Percentiles rank a stretch among this genome's conserved stretches.
phyloP scores from a whole-genome alignment of 2,329 filamentous ascomycete genomes.

The Pleurostoma richardsiae region DNA sequence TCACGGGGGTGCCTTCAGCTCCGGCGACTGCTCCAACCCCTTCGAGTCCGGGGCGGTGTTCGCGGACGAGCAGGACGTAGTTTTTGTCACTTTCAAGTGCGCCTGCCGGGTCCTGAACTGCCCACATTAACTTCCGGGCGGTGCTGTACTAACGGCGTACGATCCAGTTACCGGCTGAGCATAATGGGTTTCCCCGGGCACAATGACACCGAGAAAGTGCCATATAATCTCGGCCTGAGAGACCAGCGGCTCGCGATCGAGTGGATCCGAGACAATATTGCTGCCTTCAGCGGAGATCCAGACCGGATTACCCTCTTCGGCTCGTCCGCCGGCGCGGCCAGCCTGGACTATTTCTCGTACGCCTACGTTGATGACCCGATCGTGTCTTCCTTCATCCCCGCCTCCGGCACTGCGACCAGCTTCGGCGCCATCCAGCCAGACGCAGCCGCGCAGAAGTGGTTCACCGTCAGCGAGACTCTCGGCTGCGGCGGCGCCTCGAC shows the following conservation, averaged over 20 bases:
- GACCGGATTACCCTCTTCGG: constrained; percentile 3
- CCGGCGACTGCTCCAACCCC: constrained; percentile 15
- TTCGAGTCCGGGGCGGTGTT: constrained; percentile 2
- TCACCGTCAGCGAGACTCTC: background rate
- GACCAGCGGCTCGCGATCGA: constrained; percentile 6
- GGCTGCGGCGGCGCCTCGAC: constrained; percentile 4
- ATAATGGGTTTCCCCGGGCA: constrained; percentile 4
- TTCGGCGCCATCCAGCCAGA: background rate
- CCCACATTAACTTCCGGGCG: background rate
- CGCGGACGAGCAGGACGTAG: constrained; percentile 4
- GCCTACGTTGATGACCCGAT: constrained; percentile 4
- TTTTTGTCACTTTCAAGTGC: constrained; percentile 1
- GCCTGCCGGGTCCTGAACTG: background rate
- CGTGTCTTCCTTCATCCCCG: constrained; percentile 2
- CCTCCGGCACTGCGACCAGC: constrained; percentile 1
- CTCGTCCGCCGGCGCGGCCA: constrained; percentile 2
- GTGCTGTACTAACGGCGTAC: background rate
- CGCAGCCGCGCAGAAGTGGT: background rate
- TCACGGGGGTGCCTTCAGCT: constrained; percentile 33
- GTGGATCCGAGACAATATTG: constrained; percentile 5
- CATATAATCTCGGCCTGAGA: constrained; percentile 2
- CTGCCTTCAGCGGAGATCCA: constrained; percentile 2
- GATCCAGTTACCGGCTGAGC: constrained; percentile 1
- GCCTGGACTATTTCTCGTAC: background rate
- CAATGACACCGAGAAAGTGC: background rate